These are phyloP conservation scores for Rhododendron molle DNA, from an alignment of 148 eudicot species.

Conservation along the genomic window DNA sequence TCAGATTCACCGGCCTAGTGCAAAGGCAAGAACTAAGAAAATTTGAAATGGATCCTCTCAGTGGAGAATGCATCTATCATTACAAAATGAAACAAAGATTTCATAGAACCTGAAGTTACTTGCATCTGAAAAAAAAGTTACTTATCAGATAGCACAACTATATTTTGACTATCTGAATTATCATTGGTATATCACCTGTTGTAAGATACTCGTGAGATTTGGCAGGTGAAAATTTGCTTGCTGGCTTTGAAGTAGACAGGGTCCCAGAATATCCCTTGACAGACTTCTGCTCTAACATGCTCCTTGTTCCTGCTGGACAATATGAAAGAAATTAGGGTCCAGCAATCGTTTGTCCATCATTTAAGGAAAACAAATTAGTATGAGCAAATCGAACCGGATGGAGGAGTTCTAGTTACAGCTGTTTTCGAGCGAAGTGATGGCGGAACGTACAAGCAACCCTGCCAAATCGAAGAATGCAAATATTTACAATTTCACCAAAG, in stretches of 20 bases:
- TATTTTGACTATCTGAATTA: not conserved
- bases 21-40: not conserved
- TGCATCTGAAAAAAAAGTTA: not conserved
- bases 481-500: not conserved
- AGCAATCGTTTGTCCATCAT: not conserved
- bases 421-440: conserved; percentile 56
- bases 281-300: conserved; percentile 19
- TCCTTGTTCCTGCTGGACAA: conserved; percentile 33
- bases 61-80: not conserved
- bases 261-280: conserved; percentile 14
- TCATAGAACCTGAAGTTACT: not conserved
- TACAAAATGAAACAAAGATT: not conserved
- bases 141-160: not conserved
- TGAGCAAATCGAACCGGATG: conserved; percentile 31
- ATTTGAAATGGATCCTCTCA: not conserved
- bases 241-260: conserved; percentile 10
- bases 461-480: conserved; percentile 14
- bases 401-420: conserved; percentile 45
- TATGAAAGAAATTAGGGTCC: conserved; percentile 1
- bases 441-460: conserved; percentile 69
- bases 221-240: conserved; percentile 17
- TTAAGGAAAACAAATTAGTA: not conserved
- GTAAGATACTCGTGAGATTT: conserved; percentile 9
- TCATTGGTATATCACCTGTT: conserved; percentile 5
- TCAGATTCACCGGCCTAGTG: not conserved